A percentile compares a stretch with the other conserved stretches of the same genome.
phyloP scores from a whole-genome alignment of 2,329 filamentous ascomycete species.

The Lasiodiplodia gonubiensis region DNA sequence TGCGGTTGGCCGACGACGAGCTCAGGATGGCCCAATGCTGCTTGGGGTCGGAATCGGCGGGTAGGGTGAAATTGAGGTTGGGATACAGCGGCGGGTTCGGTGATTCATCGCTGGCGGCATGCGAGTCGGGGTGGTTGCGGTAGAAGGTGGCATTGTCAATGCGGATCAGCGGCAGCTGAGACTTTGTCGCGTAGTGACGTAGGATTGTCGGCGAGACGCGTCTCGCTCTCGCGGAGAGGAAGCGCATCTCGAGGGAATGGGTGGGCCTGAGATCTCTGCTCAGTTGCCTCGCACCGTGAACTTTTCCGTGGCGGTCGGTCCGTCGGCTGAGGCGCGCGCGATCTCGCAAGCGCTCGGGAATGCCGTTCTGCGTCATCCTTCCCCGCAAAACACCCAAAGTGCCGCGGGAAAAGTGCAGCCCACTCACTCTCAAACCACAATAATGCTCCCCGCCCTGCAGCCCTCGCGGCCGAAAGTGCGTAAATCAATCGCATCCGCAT shows the following conservation, averaged over 20 bases:
- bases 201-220: neutral
- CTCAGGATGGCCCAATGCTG: constrained; percentile 87
- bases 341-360: neutral
- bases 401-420: neutral
- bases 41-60: constrained; percentile 56
- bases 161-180: constrained; percentile 54
- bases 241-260: constrained; percentile 15
- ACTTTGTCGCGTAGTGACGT: neutral
- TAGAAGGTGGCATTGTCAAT: constrained; percentile 86
- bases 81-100: constrained; percentile 75
- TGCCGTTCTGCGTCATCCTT: constrained; percentile 8
- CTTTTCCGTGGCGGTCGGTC: constrained; percentile 20
- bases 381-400: constrained; percentile 7
- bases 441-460: constrained; percentile 49
- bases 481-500: neutral
- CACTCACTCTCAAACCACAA: neutral
- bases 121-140: constrained; percentile 66
- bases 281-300: neutral
- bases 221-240: neutral
- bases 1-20: constrained; percentile 78
- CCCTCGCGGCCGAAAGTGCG: constrained; percentile 48
- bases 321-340: neutral
- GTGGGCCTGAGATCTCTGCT: neutral
- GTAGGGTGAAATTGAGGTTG: constrained; percentile 71
- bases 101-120: constrained; percentile 45